phyloP scores from a whole-genome alignment of 306 rosid genomes.

The Boehmeria nivea region DNA sequence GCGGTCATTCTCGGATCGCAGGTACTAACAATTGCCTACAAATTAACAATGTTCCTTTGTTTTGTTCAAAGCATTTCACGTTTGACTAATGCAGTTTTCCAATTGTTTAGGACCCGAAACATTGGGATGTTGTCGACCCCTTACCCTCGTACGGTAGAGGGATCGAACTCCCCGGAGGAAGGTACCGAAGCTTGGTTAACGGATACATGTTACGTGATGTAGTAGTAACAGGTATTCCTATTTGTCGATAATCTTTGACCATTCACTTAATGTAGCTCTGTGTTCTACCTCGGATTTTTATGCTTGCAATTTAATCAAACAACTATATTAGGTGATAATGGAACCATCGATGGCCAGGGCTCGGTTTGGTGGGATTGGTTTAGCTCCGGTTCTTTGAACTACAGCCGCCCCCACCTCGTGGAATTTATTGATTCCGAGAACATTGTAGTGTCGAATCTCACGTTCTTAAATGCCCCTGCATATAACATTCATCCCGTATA shows the following conservation, averaged over 20 bases:
- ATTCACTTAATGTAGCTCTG: background rate
- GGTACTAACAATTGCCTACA: constrained; percentile 38
- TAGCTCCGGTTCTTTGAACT: constrained; percentile 56
- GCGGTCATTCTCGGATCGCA: constrained; percentile 89
- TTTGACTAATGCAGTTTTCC: background rate
- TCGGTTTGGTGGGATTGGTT: constrained; percentile 94
- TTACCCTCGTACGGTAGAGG: constrained; percentile 95
- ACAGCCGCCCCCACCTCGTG: constrained; percentile 91
- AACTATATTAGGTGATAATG: constrained; percentile 64
- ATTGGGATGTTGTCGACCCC: constrained; percentile 78
- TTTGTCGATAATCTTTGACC: too few relatives aligned
- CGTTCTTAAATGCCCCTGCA: constrained; percentile 84
- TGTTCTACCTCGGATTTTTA: constrained; percentile 21
- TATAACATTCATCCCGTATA: constrained; percentile 88
- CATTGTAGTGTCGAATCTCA: constrained; percentile 87
- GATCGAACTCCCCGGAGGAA: constrained; percentile 70
- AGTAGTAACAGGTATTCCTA: constrained; percentile 72
- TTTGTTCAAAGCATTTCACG: background rate
- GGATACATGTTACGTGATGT: constrained; percentile 80
- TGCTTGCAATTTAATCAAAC: constrained; percentile 7
- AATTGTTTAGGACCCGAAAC: constrained; percentile 63
- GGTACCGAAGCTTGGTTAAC: constrained; percentile 80
- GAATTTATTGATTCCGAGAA: constrained; percentile 56
- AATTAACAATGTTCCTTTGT: background rate
- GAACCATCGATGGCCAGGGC: constrained; percentile 90